Evolutionary conservation across 495 filamentous ascomycete genomes (phyloP).

Genomic region (Podospora sp.): DNA sequence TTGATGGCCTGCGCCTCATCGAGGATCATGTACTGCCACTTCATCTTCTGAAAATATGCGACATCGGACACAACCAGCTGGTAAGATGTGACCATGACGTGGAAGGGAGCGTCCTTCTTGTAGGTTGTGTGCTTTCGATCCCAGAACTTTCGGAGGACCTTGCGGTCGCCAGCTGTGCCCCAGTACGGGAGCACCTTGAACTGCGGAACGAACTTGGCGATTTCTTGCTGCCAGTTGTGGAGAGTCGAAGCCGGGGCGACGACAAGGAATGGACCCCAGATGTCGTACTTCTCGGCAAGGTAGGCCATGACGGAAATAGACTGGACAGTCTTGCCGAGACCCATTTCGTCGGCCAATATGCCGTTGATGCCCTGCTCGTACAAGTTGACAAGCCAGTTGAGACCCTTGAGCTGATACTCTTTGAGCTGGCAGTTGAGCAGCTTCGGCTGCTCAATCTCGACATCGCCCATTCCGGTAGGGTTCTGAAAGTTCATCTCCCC

Average conservation of each 20-base stretch:
- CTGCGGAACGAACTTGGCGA: slow-evolving; percentile 86
- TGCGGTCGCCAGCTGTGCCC: slow-evolving; percentile 92
- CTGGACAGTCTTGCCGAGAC: slow-evolving; percentile 97
- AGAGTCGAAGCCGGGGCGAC: slow-evolving; percentile 95
- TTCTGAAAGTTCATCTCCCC: slow-evolving; percentile 99
- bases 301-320: slow-evolving; percentile 99
- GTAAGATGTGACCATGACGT: slow-evolving; percentile 95
- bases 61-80: slow-evolving; percentile 95
- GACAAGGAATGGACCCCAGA: slow-evolving; percentile 98
- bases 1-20: slow-evolving; percentile 99
- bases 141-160: slow-evolving; percentile 98
- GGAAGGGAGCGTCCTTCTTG: slow-evolving; percentile 87
- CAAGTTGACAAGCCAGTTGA: slow-evolving; percentile 98
- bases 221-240: slow-evolving; percentile 99
- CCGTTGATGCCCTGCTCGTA: slow-evolving; percentile 99
- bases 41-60: slow-evolving; percentile 96
- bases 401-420: slow-evolving; percentile 96
- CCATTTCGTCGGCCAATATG: slow-evolving; percentile 98
- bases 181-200: slow-evolving; percentile 97
- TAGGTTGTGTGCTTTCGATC: slow-evolving; percentile 97
- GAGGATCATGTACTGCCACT: slow-evolving; percentile 99
- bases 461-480: slow-evolving; percentile 87
- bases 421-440: slow-evolving; percentile 93
- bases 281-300: slow-evolving; percentile 92
- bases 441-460: slow-evolving; percentile 91